phyloP scores from a whole-genome alignment of 371 early-diverging fungal genomes.

The Choanephora cucurbitarum region DNA sequence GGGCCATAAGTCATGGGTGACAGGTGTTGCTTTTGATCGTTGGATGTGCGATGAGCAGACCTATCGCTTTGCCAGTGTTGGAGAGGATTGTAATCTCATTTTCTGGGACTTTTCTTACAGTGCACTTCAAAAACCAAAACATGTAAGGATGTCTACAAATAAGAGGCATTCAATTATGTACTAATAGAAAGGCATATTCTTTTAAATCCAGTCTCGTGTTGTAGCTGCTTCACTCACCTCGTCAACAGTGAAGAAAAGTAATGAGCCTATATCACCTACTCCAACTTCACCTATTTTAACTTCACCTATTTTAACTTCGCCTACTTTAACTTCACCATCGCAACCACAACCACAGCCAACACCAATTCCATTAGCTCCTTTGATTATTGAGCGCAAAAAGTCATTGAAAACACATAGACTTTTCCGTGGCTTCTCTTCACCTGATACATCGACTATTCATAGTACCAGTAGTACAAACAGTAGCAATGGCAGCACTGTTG shows the following conservation, averaged over 20 bases:
- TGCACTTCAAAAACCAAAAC: slow-evolving; percentile 75
- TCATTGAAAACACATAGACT: slow-evolving; percentile 21
- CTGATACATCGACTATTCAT: slow-evolving; percentile 9
- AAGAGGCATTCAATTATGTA: neutral
- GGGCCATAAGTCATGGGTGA: slow-evolving; percentile 95
- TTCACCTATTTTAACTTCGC: neutral
- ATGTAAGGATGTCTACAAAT: slow-evolving; percentile 44
- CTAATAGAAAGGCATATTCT: neutral
- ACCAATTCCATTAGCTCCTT: neutral
- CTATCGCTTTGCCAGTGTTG: slow-evolving; percentile 90
- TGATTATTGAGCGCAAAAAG: slow-evolving; percentile 23
- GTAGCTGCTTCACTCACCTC: neutral
- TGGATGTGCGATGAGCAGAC: slow-evolving; percentile 82
- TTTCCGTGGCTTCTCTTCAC: slow-evolving; percentile 20
- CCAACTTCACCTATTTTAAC: no score
- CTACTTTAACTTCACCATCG: neutral
- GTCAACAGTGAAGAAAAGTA: neutral
- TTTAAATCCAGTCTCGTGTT: slow-evolving; percentile 10
- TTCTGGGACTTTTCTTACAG: slow-evolving; percentile 93
- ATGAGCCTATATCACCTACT: neutral
- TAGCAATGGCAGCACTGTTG: neutral
- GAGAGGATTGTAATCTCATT: slow-evolving; percentile 87
- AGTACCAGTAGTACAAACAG: neutral
- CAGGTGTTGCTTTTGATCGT: slow-evolving; percentile 89
- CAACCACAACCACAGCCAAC: neutral